A percentile compares a stretch with the other conserved stretches of the same genome.
phyloP scores from a whole-genome alignment of 495 filamentous ascomycete genomes.

The Tetracladium setigerum region DNA sequence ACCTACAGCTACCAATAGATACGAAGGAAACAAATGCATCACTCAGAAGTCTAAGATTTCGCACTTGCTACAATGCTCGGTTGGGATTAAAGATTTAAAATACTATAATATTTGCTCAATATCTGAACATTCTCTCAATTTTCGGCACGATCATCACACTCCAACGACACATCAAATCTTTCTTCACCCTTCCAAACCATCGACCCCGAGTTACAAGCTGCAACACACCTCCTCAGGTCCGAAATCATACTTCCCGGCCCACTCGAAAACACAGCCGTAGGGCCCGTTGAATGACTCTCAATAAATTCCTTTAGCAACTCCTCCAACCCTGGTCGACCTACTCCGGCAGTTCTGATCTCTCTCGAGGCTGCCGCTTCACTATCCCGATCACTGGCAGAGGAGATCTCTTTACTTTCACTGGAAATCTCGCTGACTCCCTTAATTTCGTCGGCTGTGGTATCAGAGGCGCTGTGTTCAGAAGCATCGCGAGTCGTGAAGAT shows the following conservation, averaged over 20 bases:
- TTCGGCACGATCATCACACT: slow-evolving; percentile 44
- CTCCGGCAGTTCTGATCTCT: too few species aligned
- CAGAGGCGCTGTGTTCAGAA: neutral
- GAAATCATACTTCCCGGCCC: slow-evolving; percentile 53
- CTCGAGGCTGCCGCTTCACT: too few species aligned
- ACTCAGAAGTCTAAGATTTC: too few species aligned
- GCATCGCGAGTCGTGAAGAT: slow-evolving; percentile 50
- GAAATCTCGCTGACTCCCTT: slow-evolving; percentile 16
- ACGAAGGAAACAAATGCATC: too few species aligned
- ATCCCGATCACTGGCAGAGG: too few species aligned
- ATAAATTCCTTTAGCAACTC: neutral
- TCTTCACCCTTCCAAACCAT: slow-evolving; percentile 49
- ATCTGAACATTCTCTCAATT: too few species aligned
- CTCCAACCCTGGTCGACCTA: too few species aligned
- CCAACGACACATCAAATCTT: slow-evolving; percentile 44
- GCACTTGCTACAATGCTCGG: too few species aligned
- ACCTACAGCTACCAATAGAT: too few species aligned
- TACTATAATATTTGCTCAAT: too few species aligned
- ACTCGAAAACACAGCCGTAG: slow-evolving; percentile 50
- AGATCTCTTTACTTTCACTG: slow-evolving; percentile 12
- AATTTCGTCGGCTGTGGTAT: neutral
- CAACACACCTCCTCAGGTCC: slow-evolving; percentile 47
- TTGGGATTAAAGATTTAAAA: too few species aligned
- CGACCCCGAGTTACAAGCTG: slow-evolving; percentile 36
- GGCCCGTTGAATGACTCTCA: slow-evolving; percentile 25